phyloP scores from a whole-genome alignment of 2,329 filamentous ascomycete genomes.

The Apiospora koreana region DNA sequence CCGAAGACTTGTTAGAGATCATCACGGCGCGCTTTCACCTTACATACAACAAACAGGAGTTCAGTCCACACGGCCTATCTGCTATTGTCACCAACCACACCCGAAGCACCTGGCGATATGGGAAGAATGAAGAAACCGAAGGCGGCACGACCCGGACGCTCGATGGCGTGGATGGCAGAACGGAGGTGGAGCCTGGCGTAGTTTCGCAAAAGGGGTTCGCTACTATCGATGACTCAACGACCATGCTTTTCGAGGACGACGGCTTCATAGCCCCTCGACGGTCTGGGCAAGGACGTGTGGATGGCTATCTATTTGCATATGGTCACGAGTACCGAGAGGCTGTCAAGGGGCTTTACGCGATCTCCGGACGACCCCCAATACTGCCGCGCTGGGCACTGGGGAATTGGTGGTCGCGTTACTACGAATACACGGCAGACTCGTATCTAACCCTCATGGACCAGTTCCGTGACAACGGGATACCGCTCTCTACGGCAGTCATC shows the following conservation, averaged over 20 bases:
- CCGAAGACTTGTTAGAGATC: slow-evolving; percentile 51
- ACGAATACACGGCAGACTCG: slow-evolving; percentile 55
- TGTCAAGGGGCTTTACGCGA: slow-evolving; percentile 53
- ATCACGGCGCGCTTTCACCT: slow-evolving; percentile 56
- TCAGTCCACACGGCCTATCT: slow-evolving; percentile 50
- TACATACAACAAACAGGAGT: slow-evolving; percentile 58
- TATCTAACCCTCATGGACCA: slow-evolving; percentile 59
- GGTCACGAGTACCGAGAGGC: slow-evolving; percentile 57
- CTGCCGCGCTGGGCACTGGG: slow-evolving; percentile 60
- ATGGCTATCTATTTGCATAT: slow-evolving; percentile 62
- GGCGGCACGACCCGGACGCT: slow-evolving; percentile 55
- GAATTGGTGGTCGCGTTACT: slow-evolving; percentile 68
- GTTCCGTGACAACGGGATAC: slow-evolving; percentile 52
- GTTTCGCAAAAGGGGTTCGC: slow-evolving; percentile 52
- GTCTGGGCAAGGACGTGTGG: slow-evolving; percentile 46
- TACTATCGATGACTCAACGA: slow-evolving; percentile 53
- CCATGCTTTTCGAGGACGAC: slow-evolving; percentile 56
- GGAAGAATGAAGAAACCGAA: slow-evolving; percentile 29
- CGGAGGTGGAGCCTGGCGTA: slow-evolving; percentile 50
- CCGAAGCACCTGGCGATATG: slow-evolving; percentile 51
- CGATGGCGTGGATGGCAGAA: slow-evolving; percentile 53
- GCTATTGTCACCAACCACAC: slow-evolving; percentile 45
- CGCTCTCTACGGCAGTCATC: slow-evolving; percentile 59
- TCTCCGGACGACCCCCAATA: slow-evolving; percentile 57
- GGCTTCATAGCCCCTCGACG: slow-evolving; percentile 52